Percentiles rank a stretch among this genome's conserved stretches.
Evolutionary conservation across 805 yeast species (phyloP).

Genomic region (Zygosaccharomyces lentus): DNA sequence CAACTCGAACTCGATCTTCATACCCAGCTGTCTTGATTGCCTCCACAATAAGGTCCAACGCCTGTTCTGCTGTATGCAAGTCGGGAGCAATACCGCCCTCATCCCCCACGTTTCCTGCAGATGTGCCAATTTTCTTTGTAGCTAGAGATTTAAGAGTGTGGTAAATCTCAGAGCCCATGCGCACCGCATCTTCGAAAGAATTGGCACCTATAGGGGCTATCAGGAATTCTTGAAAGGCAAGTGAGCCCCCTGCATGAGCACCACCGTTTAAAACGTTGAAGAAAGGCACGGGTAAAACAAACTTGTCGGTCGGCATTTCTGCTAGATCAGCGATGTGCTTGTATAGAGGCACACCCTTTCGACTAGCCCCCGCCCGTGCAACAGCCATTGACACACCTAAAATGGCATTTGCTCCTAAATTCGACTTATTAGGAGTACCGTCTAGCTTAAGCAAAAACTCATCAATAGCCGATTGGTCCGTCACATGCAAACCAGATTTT

Average conservation of each 20-base stretch:
- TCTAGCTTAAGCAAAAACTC: constrained; percentile 73
- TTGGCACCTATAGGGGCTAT: constrained; percentile 83
- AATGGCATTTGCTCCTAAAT: constrained; percentile 91
- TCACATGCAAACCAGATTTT: constrained; percentile 65
- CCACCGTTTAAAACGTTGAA: constrained; percentile 96
- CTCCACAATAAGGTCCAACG: constrained; percentile 74
- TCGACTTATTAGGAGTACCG: constrained; percentile 90
- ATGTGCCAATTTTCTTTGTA: constrained; percentile 81
- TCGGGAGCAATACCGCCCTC: constrained; percentile 99
- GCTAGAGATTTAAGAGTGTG: constrained; percentile 81
- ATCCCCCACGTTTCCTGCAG: constrained; percentile 96
- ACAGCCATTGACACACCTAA: constrained; percentile 90
- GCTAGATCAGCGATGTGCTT: constrained; percentile 72
- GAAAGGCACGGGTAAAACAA: constrained; percentile 92
- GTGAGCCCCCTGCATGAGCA: constrained; percentile 93
- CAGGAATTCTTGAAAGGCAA: constrained; percentile 97
- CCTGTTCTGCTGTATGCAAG: constrained; percentile 82
- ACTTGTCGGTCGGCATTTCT: constrained; percentile 57
- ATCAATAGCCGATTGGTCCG: constrained; percentile 74
- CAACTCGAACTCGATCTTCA: constrained; percentile 77
- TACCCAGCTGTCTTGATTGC: constrained; percentile 85
- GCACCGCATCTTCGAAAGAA: constrained; percentile 81
- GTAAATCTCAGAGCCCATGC: constrained; percentile 91
- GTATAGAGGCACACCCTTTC: constrained; percentile 79
- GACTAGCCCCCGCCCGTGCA: constrained; percentile 93